A percentile compares a stretch with the other conserved stretches of the same genome.
Evolutionary conservation across 2,329 filamentous ascomycete species (phyloP).

Genomic region (Fusarium sp.): DNA sequence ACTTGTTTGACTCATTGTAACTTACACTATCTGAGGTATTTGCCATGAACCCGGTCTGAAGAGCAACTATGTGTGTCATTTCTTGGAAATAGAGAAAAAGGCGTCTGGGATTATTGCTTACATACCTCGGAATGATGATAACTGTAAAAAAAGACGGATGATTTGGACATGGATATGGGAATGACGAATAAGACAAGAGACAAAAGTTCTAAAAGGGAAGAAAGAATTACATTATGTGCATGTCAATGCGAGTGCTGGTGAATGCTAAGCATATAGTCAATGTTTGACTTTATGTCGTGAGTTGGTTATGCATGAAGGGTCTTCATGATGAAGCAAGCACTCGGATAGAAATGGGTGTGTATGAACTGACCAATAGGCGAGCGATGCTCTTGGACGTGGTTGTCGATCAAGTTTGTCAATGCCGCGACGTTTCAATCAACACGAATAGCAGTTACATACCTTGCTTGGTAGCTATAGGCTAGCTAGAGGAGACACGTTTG

Average conservation of each 20-base stretch:
- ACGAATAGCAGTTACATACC: not conserved
- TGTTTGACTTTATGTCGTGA: slow-evolving; percentile 8
- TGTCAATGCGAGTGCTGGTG: slow-evolving; percentile 6
- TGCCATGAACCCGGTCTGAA: slow-evolving; percentile 33
- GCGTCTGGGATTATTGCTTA: slow-evolving; percentile 42
- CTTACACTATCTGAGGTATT: slow-evolving; percentile 38
- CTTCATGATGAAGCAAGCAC: slow-evolving; percentile 10
- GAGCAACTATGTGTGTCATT: slow-evolving; percentile 66
- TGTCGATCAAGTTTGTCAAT: slow-evolving; percentile 30
- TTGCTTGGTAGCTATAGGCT: slow-evolving; percentile 12
- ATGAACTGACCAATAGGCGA: slow-evolving; percentile 29
- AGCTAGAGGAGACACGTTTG: slow-evolving; percentile 4
- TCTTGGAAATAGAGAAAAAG: slow-evolving; percentile 42
- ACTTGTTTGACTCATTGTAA: slow-evolving; percentile 39
- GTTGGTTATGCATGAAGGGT: slow-evolving; percentile 40
- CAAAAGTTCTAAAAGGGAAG: slow-evolving; percentile 21
- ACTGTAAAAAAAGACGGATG: slow-evolving; percentile 38
- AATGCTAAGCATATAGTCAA: not conserved
- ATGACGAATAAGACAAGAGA: slow-evolving; percentile 24
- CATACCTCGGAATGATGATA: slow-evolving; percentile 36
- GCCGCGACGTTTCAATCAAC: not conserved
- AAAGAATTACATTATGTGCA: not conserved
- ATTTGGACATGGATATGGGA: slow-evolving; percentile 6
- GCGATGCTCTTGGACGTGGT: slow-evolving; percentile 31
- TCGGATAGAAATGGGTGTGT: slow-evolving; percentile 10